Conservation (phyloP, 2,329 filamentous ascomycete genomes). For the Lizonia empirigonia region DNA sequence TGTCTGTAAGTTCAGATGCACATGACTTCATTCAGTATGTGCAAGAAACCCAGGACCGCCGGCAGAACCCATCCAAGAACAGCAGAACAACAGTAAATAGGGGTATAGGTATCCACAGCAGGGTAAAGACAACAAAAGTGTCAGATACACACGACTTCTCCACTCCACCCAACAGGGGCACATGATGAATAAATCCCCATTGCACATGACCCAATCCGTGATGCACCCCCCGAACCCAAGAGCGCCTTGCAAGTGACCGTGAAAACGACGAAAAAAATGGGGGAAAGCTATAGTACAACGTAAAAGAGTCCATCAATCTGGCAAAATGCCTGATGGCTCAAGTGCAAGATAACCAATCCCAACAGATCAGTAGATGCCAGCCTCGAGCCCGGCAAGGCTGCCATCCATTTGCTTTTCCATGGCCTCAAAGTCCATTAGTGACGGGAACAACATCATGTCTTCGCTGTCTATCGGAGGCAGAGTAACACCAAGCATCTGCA, state of each 20-base stretch:
- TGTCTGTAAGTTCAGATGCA: too few relatives aligned
- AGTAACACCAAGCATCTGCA: constrained; percentile 37
- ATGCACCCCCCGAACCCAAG: not conserved
- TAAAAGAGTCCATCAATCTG: not conserved
- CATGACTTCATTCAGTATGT: constrained; percentile 2
- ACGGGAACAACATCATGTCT: constrained; percentile 44
- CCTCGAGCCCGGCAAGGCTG: constrained; percentile 23
- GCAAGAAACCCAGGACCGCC: not conserved
- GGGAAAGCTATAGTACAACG: constrained; percentile 3
- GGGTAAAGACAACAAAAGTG: constrained; percentile 1
- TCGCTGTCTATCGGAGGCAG: constrained; percentile 43
- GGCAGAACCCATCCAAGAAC: constrained; percentile 15
- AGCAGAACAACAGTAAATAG: constrained; percentile 13
- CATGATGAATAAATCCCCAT: constrained; percentile 1
- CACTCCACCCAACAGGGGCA: not conserved
- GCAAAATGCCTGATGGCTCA: constrained; percentile 2
- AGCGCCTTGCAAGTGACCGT: not conserved
- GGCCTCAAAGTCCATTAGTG: constrained; percentile 43
- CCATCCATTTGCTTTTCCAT: constrained; percentile 43
- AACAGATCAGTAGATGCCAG: constrained; percentile 11
- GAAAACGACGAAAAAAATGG: not conserved
- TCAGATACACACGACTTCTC: not conserved
- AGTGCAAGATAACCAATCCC: not conserved
- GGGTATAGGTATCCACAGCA: constrained; percentile 17
- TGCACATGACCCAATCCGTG: not conserved